Conservation (phyloP, 257 asterid species). For the Solanum neorickii region DNA sequence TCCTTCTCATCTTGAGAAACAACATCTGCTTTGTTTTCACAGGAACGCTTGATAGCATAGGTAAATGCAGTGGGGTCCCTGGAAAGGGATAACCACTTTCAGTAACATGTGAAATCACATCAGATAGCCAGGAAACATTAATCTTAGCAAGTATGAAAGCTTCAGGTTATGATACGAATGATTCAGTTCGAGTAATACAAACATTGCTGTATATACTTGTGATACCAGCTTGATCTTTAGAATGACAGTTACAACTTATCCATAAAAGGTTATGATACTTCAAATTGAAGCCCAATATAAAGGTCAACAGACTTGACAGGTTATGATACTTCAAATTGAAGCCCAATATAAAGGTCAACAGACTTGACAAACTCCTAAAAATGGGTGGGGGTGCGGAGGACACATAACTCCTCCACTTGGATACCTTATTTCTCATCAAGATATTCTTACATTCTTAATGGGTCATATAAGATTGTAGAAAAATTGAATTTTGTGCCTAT, state of each 20-base stretch:
- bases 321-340: neutral
- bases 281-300: neutral
- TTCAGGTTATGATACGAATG: neutral
- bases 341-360: neutral
- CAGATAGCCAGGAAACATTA: neutral
- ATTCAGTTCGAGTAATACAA: neutral
- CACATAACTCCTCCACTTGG: neutral
- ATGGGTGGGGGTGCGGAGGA: neutral
- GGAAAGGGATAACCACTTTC: slow-evolving; percentile 8
- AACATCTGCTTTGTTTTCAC: slow-evolving; percentile 97
- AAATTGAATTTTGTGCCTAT: neutral
- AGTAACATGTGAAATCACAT: slow-evolving; percentile 1
- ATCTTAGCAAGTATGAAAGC: neutral
- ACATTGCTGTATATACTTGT: neutral
- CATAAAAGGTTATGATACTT: neutral
- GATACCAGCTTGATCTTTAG: neutral
- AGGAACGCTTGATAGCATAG: slow-evolving; percentile 94
- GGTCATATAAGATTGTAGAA: neutral
- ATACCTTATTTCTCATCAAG: neutral
- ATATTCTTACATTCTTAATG: neutral
- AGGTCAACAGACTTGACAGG: neutral
- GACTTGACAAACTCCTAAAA: neutral
- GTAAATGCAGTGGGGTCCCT: slow-evolving; percentile 80
- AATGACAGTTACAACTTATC: neutral
- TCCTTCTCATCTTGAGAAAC: slow-evolving; percentile 96